Evolutionary conservation across 2,329 filamentous ascomycete species (phyloP).

Genomic region (Claviceps sp.): DNA sequence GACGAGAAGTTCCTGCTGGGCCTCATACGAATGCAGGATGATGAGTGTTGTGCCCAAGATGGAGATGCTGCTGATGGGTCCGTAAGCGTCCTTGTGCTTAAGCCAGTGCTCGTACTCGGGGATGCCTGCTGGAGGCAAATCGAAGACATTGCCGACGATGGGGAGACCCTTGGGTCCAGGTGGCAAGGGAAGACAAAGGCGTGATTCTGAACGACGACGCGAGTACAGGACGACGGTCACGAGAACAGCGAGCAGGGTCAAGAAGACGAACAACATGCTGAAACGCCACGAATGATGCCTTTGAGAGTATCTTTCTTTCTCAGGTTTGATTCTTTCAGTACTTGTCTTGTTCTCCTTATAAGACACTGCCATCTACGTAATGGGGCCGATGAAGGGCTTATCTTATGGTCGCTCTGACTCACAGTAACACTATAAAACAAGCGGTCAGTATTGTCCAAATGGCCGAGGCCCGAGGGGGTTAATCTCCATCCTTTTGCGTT

Average conservation of each 20-base stretch:
- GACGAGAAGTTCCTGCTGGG: conserved; percentile 25
- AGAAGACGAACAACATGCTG: neutral
- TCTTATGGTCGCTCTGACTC: too few relatives aligned
- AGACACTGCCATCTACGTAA: too few relatives aligned
- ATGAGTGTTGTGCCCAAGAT: conserved; percentile 27
- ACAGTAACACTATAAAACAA: too few relatives aligned
- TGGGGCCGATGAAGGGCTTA: too few relatives aligned
- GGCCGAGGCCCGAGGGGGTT: too few relatives aligned
- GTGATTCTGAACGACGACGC: neutral
- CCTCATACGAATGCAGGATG: conserved; percentile 23
- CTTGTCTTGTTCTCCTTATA: neutral
- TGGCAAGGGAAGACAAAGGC: neutral
- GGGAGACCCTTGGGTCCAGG: conserved; percentile 6
- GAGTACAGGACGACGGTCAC: neutral
- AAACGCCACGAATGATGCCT: too few relatives aligned
- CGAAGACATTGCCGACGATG: conserved; percentile 5
- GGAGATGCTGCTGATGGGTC: conserved; percentile 32
- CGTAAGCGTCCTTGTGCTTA: conserved; percentile 7
- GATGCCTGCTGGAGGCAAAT: neutral
- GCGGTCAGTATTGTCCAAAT: too few relatives aligned
- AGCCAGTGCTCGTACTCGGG: conserved; percentile 5
- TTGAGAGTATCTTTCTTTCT: neutral
- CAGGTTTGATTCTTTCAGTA: too few relatives aligned
- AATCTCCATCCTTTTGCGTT: too few relatives aligned
- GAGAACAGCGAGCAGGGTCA: neutral